Base-by-base conservation (phyloP, 352 stramenopile species). In the Aphanomyces invadans region DNA sequence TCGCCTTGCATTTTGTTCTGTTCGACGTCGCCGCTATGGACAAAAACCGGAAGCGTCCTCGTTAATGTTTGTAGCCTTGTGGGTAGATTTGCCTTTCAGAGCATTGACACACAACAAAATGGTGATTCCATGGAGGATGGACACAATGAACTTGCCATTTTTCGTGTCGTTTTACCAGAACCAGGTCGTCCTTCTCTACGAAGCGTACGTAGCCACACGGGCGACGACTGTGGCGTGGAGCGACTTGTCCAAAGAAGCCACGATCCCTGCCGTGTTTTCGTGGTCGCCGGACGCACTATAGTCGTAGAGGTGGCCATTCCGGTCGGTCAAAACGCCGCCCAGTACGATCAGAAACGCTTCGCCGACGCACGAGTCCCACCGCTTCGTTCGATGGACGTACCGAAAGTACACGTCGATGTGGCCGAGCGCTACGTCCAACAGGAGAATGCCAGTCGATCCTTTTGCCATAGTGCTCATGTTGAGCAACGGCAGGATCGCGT, bases 361-460 rank as follows among this genome's bases (percentile, higher is more conserved):
- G 7, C 88, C 70, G 1, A 81, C 82, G 60, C 82, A 90, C 53
- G 88, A 89, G 71, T 90, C 82, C 82, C 82, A 90, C 60, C 84
- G 84, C 62, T 85, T 84, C 49, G 82, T 90, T 3, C 77, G 77
- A 31, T 80, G 74, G 21, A 81, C 82, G 65, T 87, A 86, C 44
- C 82, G 79, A 55, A 89, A 79, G 71, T 88, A 90, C 36, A 73
- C 72, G 71, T 90, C 80, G 61, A 76, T 84, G 23, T 72, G 65
- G 51, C 82, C 82, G 15, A 72, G 86, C 29, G 89, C 69, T 21
- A 90, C 80, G 21, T 72, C 74, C 25, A 89, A 74, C 54, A 86
- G 79, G 78, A 90, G 88, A 17, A 79, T 89, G 60, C 82, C 82
- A 3, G 82, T 90, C 21, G 82, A 57, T 29, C 49, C 49, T 32